Conservation (phyloP, 2,329 filamentous ascomycete species). For the Scopulariopsis brevicaulis region DNA sequence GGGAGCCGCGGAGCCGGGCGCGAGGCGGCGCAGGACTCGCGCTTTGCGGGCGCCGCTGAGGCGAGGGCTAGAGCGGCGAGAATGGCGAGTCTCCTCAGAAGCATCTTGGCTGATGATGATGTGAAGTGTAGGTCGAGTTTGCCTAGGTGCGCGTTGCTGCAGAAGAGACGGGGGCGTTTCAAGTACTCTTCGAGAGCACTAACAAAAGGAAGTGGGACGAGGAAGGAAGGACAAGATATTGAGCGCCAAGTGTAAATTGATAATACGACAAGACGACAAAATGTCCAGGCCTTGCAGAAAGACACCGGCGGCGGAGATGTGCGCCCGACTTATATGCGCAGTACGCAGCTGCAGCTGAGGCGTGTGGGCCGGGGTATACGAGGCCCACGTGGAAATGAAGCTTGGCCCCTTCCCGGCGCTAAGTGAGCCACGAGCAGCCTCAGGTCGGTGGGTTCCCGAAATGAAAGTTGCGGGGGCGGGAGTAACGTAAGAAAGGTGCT, state of each 20-base stretch:
- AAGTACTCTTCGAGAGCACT: too few species aligned
- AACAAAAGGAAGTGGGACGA: too few species aligned
- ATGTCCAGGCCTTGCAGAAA: not conserved
- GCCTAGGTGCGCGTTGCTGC: not conserved
- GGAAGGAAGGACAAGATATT: too few species aligned
- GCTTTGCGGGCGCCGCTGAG: slow-evolving; percentile 1
- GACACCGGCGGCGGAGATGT: not conserved
- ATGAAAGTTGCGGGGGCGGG: not conserved
- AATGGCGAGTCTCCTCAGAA: not conserved
- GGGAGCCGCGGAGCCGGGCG: slow-evolving; percentile 17
- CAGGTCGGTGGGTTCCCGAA: not conserved
- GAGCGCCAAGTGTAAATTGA: not conserved
- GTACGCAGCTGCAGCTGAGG: not conserved
- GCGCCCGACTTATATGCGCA: not conserved
- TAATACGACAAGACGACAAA: not conserved
- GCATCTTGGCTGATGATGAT: not conserved
- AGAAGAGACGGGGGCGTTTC: not conserved
- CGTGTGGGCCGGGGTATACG: not conserved
- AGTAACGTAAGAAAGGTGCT: not conserved
- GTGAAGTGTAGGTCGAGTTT: not conserved
- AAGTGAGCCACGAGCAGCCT: not conserved
- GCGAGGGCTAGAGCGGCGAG: slow-evolving; percentile 3
- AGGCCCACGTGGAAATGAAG: not conserved
- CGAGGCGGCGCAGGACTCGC: slow-evolving; percentile 3
- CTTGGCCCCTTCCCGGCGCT: not conserved